Base-by-base conservation (phyloP, 78 protist species). In the Dictyostelium brefeldianum region DNA sequence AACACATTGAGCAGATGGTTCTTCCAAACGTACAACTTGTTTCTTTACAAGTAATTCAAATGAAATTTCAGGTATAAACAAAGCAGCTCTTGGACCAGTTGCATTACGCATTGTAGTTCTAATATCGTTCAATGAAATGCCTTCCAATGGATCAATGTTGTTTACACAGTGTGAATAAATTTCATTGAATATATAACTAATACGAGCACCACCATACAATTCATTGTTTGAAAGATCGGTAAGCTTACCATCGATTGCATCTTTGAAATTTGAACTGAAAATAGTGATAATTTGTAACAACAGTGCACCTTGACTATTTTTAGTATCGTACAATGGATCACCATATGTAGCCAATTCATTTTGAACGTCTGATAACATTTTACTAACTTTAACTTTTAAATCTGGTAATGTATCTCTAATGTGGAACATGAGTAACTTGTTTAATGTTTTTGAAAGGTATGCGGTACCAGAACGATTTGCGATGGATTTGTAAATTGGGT, bases 171-270 rank as follows among this genome's bases (percentile, higher is more conserved):
- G 53, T 10, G 95, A 71, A 54, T 97, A 97, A 12, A 79, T 70
- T 17, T 97, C 97, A 90, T 85, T 70, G 96, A 97, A 98, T 29
- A 99, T 89, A 74, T 94, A 89, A 46, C 59, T 36, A 94, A 99
- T 98, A 36, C 99, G 96, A n/a, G 99, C 99, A 53, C 99, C 99
- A 22, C 99, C 98, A 48, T 85, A 70, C 46, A 97, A 79, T 67
- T 96, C 97, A 27, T 62, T 69, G 62, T 77, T 69, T 8, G 92
- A 56, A 20, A 83, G 46, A 5, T 77, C 83, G 1, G 87, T 87
- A 7, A 77, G 65, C 65, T 82, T 89, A 48, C 99, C 99, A 22
- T 97, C 99, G 70, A 98, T 85, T 9, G 93, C 82, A 46, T 48
- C 90, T 56, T 25, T 36, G 65, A 80, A 92, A 80, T 83, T 84